phyloP scores from a whole-genome alignment of 345 rosid genomes.

The Rubroshorea leprosula region DNA sequence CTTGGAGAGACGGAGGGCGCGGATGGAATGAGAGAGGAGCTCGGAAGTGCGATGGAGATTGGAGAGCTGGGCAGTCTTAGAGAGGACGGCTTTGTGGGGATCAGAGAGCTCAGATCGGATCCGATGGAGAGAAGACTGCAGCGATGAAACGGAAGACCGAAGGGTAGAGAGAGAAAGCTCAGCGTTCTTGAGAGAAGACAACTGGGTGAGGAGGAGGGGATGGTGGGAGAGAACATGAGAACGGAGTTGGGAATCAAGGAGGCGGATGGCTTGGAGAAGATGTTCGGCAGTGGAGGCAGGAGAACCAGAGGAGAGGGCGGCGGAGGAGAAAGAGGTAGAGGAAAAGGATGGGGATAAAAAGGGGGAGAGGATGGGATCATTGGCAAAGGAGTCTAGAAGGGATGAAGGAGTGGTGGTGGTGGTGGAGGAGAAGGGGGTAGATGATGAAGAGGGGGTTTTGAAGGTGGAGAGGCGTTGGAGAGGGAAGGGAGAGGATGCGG shows the following conservation, averaged over 20 bases:
- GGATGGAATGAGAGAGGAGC: conserved; percentile 74
- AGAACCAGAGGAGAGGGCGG: conserved; percentile 95
- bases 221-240: conserved; percentile 87
- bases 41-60: conserved; percentile 71
- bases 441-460: conserved; percentile 32
- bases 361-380: conserved; percentile 66
- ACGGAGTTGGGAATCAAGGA: conserved; percentile 90
- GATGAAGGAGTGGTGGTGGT: conserved; percentile 36
- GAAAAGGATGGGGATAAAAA: conserved; percentile 90
- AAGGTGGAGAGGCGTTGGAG: conserved; percentile 78
- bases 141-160: conserved; percentile 80
- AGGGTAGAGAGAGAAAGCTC: conserved; percentile 79
- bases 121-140: conserved; percentile 77
- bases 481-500: conserved; percentile 56
- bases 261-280: conserved; percentile 90
- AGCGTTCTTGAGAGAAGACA: conserved; percentile 82
- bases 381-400: conserved; percentile 65
- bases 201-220: conserved; percentile 71
- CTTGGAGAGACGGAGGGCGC: conserved; percentile 59
- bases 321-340: conserved; percentile 81
- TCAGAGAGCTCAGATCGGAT: conserved; percentile 88
- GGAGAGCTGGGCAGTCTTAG: conserved; percentile 64
- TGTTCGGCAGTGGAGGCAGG: conserved; percentile 99
- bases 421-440: conserved; percentile 18
- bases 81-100: conserved; percentile 56